Percentiles rank a stretch among this genome's conserved stretches.
Evolutionary conservation across 495 filamentous ascomycete genomes (phyloP).

Genomic region (Elasticomyces elasticus): DNA sequence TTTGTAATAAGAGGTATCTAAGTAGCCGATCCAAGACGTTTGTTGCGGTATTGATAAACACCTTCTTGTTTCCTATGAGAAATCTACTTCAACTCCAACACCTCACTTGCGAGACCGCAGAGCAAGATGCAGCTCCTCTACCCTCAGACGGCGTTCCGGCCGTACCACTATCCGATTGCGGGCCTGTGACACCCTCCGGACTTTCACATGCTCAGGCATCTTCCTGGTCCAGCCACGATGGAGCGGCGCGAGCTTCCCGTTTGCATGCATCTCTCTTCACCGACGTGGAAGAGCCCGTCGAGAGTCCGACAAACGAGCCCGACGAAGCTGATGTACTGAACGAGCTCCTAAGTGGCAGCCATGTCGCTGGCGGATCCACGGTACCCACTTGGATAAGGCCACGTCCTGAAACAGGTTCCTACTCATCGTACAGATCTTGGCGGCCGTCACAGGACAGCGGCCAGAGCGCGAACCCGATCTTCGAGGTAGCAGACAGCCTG

Average conservation of each 20-base stretch:
- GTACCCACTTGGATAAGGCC: neutral
- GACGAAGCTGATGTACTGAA: constrained; percentile 10
- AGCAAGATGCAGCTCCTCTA: neutral
- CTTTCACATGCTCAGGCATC: neutral
- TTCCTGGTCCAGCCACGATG: neutral
- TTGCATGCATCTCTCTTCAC: neutral
- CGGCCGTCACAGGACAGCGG: neutral
- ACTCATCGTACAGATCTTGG: constrained; percentile 5
- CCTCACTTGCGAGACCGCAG: neutral
- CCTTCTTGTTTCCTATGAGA: neutral
- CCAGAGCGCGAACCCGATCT: constrained; percentile 13
- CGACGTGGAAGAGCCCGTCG: neutral
- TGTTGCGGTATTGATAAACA: too few relatives aligned
- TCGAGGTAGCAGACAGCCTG: constrained; percentile 3
- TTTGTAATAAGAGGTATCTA: too few relatives aligned
- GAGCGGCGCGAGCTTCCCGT: neutral
- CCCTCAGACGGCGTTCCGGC: neutral
- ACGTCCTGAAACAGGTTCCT: neutral
- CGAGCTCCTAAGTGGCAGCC: neutral
- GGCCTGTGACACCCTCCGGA: neutral
- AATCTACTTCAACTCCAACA: neutral
- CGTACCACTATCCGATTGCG: neutral
- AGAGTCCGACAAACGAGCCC: constrained; percentile 1
- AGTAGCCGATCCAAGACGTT: too few relatives aligned
- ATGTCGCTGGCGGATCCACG: neutral